Evolutionary conservation across 2,329 filamentous ascomycete species (phyloP), one percentile per base, ranked within the genome.

Genomic region (Pochonia chlamydosporia): DNA sequence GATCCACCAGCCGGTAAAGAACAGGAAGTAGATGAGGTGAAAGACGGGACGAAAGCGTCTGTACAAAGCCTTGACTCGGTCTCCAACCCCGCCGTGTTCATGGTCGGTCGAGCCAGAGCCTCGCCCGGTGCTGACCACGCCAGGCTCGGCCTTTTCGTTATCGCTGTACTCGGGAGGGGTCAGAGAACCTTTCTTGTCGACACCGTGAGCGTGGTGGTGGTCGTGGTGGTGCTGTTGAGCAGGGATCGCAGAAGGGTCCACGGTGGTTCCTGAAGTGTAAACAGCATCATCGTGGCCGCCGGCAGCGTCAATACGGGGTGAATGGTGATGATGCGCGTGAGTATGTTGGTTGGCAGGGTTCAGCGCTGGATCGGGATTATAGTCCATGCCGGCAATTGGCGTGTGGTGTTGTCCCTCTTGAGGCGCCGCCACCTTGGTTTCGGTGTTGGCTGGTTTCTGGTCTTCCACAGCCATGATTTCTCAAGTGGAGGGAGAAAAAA

Each of bases 1-100:
- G 54, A 91, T 84, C 85, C 85, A 91, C 87, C 87, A 90, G 58
- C 72, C 74, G 3, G 72, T 74, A 51, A 72, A 71, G 47, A 74
- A 54, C 43, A 57, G 54, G 44, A 69, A 70, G 57, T 75, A 54
- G 59, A 72, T 56, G 54, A 73, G 51, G 61, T 81, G 77, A 40
- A 70, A 60, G 39, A 73, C 56, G 48, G 72, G 63, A 33, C 72
- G 69, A 54, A 70, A 71, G 47, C 66, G 69, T 52, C 64, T 61
- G 54, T 77, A 77, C 50, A 75, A 59, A 7, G 54, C 56, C 50
- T 59, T 66, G 39, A 58, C 53, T n/a, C 39, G 47, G 11, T 54
- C 53, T 36, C 46, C 49, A 42, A 53, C 54, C 10, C 39, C 40
- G 16, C 23, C 3, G 23, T 36, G 51, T 16, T 2, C 49, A 28